Percentiles rank a stretch among this genome's conserved stretches.
Evolutionary conservation across 1,284 basidiomycete species (phyloP).

Genomic region (Ganoderma sinense): DNA sequence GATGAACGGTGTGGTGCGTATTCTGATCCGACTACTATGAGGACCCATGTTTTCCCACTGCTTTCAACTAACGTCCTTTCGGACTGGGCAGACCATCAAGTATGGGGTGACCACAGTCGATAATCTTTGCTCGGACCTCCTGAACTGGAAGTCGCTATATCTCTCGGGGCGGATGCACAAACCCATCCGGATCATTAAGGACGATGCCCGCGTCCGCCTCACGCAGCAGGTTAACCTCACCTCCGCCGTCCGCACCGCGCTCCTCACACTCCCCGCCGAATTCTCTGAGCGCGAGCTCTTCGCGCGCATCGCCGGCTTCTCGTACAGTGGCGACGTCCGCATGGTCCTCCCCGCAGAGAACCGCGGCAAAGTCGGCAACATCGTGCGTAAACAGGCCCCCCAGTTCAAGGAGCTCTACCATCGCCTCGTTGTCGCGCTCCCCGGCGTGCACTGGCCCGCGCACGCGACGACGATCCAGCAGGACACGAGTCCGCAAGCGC

Average conservation of each 20-base stretch:
- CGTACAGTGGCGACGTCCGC: conserved; percentile 91
- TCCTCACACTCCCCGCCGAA: conserved; percentile 64
- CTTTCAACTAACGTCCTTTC: conserved; percentile 16
- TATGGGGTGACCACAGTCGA: conserved; percentile 97
- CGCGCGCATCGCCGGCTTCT: conserved; percentile 86
- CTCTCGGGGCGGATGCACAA: conserved; percentile 98
- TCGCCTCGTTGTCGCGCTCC: conserved; percentile 77
- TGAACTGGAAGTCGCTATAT: conserved; percentile 95
- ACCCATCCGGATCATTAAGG: conserved; percentile 88
- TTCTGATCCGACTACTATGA: neutral
- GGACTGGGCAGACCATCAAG: conserved; percentile 79
- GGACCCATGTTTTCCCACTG: neutral
- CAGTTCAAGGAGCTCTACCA: conserved; percentile 92
- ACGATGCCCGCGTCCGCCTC: conserved; percentile 88
- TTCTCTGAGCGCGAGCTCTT: conserved; percentile 88
- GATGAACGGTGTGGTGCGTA: conserved; percentile 84
- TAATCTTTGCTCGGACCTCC: conserved; percentile 87
- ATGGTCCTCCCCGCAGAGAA: conserved; percentile 97
- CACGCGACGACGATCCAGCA: conserved; percentile 66
- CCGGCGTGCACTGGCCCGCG: conserved; percentile 75
- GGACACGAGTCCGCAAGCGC: conserved; percentile 70
- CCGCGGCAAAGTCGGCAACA: conserved; percentile 92
- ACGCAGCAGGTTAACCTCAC: conserved; percentile 94
- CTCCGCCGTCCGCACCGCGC: conserved; percentile 86
- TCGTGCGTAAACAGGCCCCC: conserved; percentile 82